Percentiles rank a stretch among this genome's conserved stretches.
phyloP scores from a whole-genome alignment of 2,329 filamentous ascomycete genomes.

The Microdochium bolleyi region DNA sequence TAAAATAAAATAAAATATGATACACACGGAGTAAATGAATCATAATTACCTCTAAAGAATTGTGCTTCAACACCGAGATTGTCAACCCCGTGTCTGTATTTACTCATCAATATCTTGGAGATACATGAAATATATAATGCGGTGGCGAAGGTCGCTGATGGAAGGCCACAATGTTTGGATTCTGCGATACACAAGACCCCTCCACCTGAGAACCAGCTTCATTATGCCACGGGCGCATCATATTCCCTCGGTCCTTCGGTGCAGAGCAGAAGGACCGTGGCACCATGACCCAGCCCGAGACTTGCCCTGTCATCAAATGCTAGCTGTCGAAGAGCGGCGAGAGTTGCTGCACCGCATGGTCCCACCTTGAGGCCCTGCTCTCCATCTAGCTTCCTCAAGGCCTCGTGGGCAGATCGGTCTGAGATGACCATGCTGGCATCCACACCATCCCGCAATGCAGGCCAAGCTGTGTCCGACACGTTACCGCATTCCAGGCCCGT shows the following conservation, averaged over 20 bases:
- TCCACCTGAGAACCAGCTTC: no score
- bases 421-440: conserved; percentile 31
- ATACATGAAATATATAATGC: no score
- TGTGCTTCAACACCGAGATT: no score
- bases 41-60: no score
- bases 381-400: conserved; percentile 25
- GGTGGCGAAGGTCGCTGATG: no score
- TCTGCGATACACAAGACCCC: no score
- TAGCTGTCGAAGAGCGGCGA: conserved; percentile 37
- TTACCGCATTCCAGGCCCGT: conserved; percentile 43
- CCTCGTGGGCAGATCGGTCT: conserved; percentile 33
- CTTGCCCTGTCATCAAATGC: neutral
- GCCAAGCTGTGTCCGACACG: conserved; percentile 36
- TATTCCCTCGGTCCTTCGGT: neutral
- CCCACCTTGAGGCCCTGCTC: conserved; percentile 28
- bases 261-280: neutral
- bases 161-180: no score
- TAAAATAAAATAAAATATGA: no score
- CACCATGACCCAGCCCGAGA: neutral
- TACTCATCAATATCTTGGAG: no score
- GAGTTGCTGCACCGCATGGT: conserved; percentile 39
- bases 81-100: no score
- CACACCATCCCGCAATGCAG: conserved; percentile 29
- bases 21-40: no score
- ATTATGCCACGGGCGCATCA: neutral